Evolutionary conservation across 495 filamentous ascomycete genomes (phyloP).

Genomic region (Penicillium egyptiacum): DNA sequence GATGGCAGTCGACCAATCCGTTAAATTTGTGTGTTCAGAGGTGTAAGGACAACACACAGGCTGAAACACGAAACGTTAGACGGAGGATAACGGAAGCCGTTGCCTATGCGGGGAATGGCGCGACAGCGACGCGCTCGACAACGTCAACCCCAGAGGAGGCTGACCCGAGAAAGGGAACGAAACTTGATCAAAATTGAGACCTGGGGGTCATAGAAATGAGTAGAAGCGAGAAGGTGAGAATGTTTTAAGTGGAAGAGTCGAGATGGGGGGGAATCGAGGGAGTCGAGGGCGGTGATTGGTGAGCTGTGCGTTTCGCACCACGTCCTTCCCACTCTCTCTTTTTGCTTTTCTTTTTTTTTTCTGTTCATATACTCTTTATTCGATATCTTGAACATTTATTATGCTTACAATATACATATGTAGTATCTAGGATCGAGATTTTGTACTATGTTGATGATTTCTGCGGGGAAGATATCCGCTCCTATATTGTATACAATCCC

Average conservation of each 20-base stretch:
- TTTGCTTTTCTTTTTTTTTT: background rate
- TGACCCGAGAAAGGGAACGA: conserved; percentile 18
- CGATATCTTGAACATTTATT: background rate
- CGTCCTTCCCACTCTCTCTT: conserved; percentile 9
- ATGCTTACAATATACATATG: background rate
- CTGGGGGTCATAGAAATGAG: background rate
- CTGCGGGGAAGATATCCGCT: too few species aligned
- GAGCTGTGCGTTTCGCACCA: conserved; percentile 12
- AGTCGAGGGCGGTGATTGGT: conserved; percentile 26
- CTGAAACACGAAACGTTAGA: conserved; percentile 22
- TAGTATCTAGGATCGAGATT: background rate
- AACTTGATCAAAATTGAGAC: conserved; percentile 4
- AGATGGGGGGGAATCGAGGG: conserved; percentile 17
- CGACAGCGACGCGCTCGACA: conserved; percentile 43
- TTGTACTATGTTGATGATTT: too few species aligned
- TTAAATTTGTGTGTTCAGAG: background rate
- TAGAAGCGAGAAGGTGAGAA: conserved; percentile 2
- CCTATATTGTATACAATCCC: too few species aligned
- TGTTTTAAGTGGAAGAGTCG: conserved; percentile 9
- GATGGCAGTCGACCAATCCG: background rate
- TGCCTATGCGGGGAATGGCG: conserved; percentile 43
- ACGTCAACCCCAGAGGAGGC: conserved; percentile 33
- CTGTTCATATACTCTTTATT: too few species aligned
- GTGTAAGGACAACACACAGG: background rate
- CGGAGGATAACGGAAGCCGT: conserved; percentile 32